Evolutionary conservation across 2,329 filamentous ascomycete genomes (phyloP), one percentile per base, ranked within the genome.

Genomic region (Tolypocladium amazonense): DNA sequence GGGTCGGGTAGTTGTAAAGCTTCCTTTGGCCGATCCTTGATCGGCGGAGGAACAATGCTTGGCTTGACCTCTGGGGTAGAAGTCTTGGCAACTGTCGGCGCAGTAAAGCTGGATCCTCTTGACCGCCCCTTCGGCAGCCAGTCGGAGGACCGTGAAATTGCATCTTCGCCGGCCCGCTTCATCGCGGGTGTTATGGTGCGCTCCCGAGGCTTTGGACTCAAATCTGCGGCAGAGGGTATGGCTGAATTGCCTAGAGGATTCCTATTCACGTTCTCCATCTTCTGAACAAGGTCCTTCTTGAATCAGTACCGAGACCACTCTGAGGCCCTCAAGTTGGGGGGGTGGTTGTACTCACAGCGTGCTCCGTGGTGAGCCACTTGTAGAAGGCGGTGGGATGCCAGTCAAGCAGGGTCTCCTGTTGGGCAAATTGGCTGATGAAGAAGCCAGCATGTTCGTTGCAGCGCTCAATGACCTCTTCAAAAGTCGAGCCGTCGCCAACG

Each of bases 401-500:
- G 41, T 74, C 69, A 33, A 77, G 69, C 0, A 68, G 65, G 2
- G 57, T 58, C 5, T 63, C 60, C 30, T 77, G 76, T 56, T 77
- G 77, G 1, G 73, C 66, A 55, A 83, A 80, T 59, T 85, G 82
- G 5, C 75, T 74, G 15, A 83, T 72, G 2, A 86, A 69, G 61
- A 84, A 84, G 1, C 74, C 67, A 1, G 78, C 79, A 62, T 84
- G 80, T 23, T 78, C 75, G 41, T 74, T 65, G 58, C 79, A 81
- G 33, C 78, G 73, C 20, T 74, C 68, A 11, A 76, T 68, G 0
- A 79, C 79, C 58, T 85, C 82, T 33, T 78, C 72, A 6, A 78
- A 70, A 1, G 81, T 77, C 37, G 77, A 73, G 11, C 81, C 82
- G 62, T 84, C 80, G 15, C 83, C 83, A 23, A 78, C 70, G 56